Conservation (phyloP, 768 basidiomycete genomes). For the Suillus luteus region DNA sequence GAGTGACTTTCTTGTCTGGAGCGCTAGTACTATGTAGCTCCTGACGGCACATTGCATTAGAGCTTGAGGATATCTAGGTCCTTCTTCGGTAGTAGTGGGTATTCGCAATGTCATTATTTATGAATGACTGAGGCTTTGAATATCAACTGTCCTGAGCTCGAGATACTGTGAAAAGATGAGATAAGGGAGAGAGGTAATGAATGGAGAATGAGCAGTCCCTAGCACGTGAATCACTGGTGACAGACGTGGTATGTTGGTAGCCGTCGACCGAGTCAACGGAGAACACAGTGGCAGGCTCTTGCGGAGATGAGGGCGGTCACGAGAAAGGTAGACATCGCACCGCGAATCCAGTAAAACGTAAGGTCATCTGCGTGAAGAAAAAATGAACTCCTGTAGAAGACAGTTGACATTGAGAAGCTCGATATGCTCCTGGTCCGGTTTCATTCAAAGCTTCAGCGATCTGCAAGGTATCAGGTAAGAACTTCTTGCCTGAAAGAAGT, state of each 20-base stretch:
- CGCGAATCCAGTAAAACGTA: not conserved
- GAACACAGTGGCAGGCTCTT: not conserved
- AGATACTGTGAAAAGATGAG: not conserved
- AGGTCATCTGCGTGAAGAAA: not conserved
- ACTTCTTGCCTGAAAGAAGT: constrained; percentile 44
- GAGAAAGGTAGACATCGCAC: not conserved
- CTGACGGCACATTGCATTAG: not conserved
- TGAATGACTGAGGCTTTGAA: not conserved
- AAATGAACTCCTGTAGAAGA: not conserved
- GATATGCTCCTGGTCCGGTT: constrained; percentile 75
- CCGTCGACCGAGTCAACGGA: not conserved
- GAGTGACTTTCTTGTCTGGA: not conserved
- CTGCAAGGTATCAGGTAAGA: constrained; percentile 72
- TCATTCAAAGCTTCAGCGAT: constrained; percentile 80
- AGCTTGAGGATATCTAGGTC: not conserved
- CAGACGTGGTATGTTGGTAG: not conserved
- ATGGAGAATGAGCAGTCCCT: not conserved
- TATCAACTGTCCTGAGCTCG: not conserved
- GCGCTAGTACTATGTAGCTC: not conserved
- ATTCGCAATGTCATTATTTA: not conserved
- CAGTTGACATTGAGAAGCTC: not conserved
- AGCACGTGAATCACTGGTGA: not conserved
- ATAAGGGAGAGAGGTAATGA: not conserved
- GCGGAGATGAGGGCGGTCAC: not conserved
- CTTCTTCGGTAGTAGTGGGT: not conserved